Evolutionary conservation across 2,329 filamentous ascomycete species (phyloP).

Genomic region (Geosmithia putterillii): DNA sequence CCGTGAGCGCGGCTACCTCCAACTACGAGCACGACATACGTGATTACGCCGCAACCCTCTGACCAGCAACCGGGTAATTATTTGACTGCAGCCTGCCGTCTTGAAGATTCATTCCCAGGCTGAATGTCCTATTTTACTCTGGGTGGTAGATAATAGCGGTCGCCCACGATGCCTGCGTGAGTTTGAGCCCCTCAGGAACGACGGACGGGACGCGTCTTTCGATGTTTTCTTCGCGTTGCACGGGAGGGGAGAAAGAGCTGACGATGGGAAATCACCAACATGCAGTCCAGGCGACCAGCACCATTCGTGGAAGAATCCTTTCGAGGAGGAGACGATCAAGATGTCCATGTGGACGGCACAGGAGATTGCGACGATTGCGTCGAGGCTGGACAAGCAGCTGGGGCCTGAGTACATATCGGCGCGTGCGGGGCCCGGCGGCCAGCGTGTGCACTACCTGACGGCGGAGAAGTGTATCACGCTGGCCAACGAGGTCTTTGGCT

Average conservation of each 20-base stretch:
- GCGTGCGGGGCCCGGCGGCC: conserved; percentile 68
- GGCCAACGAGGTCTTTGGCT: conserved; percentile 90
- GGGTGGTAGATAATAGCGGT: background rate
- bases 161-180: conserved; percentile 31
- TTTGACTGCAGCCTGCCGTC: too few relatives aligned
- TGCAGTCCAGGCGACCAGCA: conserved; percentile 57
- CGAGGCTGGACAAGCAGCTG: conserved; percentile 80
- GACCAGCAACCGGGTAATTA: too few relatives aligned
- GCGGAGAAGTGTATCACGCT: conserved; percentile 94
- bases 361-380: conserved; percentile 80
- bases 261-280: conserved; percentile 1
- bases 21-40: background rate
- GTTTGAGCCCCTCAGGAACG: conserved; percentile 7
- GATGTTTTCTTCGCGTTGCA: too few relatives aligned
- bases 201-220: background rate
- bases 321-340: conserved; percentile 56
- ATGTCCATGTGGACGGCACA: conserved; percentile 77
- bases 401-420: conserved; percentile 93
- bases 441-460: conserved; percentile 86
- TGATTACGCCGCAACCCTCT: background rate
- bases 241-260: too few relatives aligned
- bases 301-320: conserved; percentile 57
- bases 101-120: too few relatives aligned
- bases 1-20: conserved; percentile 2
- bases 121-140: background rate